These are phyloP conservation scores for Erodium texanum DNA, from an alignment of 441 rosid species.

Conservation along the genomic window DNA sequence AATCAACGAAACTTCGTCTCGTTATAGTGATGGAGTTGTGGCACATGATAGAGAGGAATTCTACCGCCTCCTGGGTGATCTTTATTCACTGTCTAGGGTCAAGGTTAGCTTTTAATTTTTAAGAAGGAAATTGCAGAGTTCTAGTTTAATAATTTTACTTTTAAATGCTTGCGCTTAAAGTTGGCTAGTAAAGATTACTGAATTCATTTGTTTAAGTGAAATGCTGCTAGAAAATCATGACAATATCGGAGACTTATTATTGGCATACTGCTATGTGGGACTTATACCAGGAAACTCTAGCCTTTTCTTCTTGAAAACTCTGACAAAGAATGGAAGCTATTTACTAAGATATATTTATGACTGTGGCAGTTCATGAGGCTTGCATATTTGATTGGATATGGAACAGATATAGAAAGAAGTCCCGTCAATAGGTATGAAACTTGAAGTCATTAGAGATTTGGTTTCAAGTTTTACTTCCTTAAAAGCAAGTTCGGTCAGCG, in stretches of 20 bases:
- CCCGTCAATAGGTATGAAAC: slow-evolving; percentile 74
- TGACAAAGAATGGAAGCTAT: slow-evolving; percentile 1
- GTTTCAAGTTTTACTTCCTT: slow-evolving; percentile 6
- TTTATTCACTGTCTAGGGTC: slow-evolving; percentile 77
- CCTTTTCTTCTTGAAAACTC: neutral
- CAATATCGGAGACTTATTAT: slow-evolving; percentile 6
- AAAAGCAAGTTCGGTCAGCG: slow-evolving; percentile 13
- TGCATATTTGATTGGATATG: slow-evolving; percentile 90
- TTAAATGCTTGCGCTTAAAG: neutral
- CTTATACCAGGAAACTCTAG: neutral
- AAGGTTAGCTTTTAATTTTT: slow-evolving; percentile 46
- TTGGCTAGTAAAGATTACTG: slow-evolving; percentile 8
- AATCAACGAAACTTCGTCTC: slow-evolving; percentile 62
- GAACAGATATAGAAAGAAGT: slow-evolving; percentile 82
- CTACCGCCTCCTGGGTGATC: slow-evolving; percentile 91
- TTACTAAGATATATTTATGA: slow-evolving; percentile 22
- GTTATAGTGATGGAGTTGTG: slow-evolving; percentile 51
- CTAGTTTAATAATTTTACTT: neutral
- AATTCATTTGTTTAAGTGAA: slow-evolving; percentile 6
- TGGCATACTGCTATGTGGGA: slow-evolving; percentile 13
- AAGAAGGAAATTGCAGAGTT: neutral
- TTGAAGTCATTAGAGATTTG: slow-evolving; percentile 14
- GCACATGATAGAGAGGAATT: slow-evolving; percentile 82
- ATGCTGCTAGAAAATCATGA: slow-evolving; percentile 6
- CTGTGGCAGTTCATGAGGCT: slow-evolving; percentile 92